phyloP scores from a whole-genome alignment of 1,284 basidiomycete genomes.

The Microbotryomycetes sp. region DNA sequence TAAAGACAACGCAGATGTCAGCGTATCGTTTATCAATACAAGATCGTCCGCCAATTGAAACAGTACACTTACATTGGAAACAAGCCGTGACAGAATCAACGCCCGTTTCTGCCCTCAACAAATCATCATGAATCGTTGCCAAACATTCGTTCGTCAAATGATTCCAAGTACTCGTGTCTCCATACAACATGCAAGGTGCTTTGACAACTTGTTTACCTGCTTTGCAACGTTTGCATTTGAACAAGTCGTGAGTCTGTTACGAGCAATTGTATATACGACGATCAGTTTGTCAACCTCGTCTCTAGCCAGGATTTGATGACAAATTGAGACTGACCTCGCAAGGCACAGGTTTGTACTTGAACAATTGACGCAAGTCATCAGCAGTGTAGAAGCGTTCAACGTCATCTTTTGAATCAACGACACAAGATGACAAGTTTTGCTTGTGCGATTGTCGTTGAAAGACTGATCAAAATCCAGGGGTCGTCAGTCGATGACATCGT shows the following conservation, averaged over 20 bases:
- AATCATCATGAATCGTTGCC: conserved; percentile 88
- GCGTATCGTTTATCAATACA: too few relatives aligned
- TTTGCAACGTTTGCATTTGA: conserved; percentile 94
- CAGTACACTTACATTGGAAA: conserved; percentile 39
- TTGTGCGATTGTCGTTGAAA: conserved; percentile 62
- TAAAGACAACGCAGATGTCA: neutral
- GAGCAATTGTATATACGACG: neutral
- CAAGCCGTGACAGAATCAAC: conserved; percentile 61
- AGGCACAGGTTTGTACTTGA: conserved; percentile 62
- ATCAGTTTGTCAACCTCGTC: neutral
- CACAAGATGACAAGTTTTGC: conserved; percentile 91
- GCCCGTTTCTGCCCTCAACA: conserved; percentile 82
- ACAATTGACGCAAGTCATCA: conserved; percentile 83
- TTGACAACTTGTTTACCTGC: conserved; percentile 79
- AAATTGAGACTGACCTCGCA: conserved; percentile 17
- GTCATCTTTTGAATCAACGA: conserved; percentile 95
- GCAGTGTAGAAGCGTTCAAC: conserved; percentile 91
- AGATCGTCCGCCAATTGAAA: neutral
- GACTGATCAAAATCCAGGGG: conserved; percentile 2
- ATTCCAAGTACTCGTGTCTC: conserved; percentile 99
- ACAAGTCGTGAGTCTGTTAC: conserved; percentile 86
- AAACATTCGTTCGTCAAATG: conserved; percentile 86
- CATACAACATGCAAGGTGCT: conserved; percentile 80
- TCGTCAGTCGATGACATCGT: neutral
- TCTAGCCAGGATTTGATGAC: neutral